These are phyloP conservation scores for Gorgonomyces haynaldii DNA, from an alignment of 192 early-diverging fungal genomes.

Conservation along the genomic window DNA sequence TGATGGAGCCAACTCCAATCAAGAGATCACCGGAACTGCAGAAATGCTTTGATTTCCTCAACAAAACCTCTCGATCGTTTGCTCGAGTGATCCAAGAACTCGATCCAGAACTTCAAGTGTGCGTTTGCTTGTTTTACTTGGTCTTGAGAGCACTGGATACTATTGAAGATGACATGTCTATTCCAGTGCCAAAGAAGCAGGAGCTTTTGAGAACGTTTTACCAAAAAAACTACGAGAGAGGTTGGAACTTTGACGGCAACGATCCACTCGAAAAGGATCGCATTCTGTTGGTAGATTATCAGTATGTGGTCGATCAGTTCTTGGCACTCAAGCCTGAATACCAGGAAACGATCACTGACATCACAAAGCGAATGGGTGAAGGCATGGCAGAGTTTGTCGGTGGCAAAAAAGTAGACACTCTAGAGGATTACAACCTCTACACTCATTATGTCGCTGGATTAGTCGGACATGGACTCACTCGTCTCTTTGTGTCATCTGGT, in stretches of 20 bases:
- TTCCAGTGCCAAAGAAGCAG: conserved; percentile 63
- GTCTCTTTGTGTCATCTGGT: conserved; percentile 76
- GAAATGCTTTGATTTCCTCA: too few species aligned
- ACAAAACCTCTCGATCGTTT: conserved; percentile 92
- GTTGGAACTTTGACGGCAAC: conserved; percentile 46
- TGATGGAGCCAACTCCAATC: too few species aligned
- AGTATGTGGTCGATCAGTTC: conserved; percentile 84
- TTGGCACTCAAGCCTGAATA: conserved; percentile 57
- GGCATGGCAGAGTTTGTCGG: conserved; percentile 77
- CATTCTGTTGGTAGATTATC: conserved; percentile 75
- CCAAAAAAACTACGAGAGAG: conserved; percentile 59
- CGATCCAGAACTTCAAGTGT: conserved; percentile 29
- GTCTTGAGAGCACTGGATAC: conserved; percentile 93
- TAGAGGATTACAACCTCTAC: conserved; percentile 90
- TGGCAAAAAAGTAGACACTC: conserved; percentile 44
- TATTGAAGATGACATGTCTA: conserved; percentile 97
- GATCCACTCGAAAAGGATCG: conserved; percentile 93
- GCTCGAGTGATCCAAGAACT: conserved; percentile 79
- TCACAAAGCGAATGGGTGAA: conserved; percentile 80
- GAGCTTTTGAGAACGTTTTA: conserved; percentile 71
- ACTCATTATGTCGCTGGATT: conserved; percentile 96
- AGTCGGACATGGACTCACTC: conserved; percentile 83
- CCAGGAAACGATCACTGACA: conserved; percentile 81
- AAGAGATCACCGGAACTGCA: too few species aligned
- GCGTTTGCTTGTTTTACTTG: conserved; percentile 93